These are phyloP conservation scores for Aspergillus quadricinctus DNA, from an alignment of 2,329 filamentous ascomycete genomes.

Conservation along the genomic window DNA sequence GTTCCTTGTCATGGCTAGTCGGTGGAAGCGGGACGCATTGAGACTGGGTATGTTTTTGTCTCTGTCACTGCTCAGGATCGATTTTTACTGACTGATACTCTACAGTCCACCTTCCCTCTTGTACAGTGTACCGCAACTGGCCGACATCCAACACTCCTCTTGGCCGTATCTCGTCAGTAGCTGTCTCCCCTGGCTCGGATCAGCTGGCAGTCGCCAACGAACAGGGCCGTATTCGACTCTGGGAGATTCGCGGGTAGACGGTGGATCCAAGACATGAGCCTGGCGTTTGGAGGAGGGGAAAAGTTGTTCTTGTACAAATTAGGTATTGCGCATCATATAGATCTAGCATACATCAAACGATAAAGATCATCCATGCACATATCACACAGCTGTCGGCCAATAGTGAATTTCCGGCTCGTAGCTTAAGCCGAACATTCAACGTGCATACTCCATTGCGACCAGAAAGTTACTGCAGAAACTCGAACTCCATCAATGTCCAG, in stretches of 20 bases:
- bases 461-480: neutral
- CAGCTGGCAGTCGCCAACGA: constrained; percentile 85
- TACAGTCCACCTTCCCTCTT: constrained; percentile 77
- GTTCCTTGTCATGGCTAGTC: constrained; percentile 78
- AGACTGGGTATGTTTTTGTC: constrained; percentile 51
- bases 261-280: neutral
- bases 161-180: constrained; percentile 72
- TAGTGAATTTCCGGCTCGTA: neutral
- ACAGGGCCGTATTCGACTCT: constrained; percentile 78
- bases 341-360: neutral
- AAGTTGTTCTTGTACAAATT: neutral
- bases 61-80: neutral
- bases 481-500: neutral
- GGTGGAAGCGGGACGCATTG: constrained; percentile 83
- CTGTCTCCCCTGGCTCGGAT: constrained; percentile 62
- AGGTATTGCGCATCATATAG: neutral
- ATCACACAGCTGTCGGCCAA: neutral
- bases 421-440: neutral
- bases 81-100: constrained; percentile 6
- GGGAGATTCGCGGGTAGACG: constrained; percentile 71
- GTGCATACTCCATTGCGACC: neutral
- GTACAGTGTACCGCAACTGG: constrained; percentile 96
- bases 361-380: neutral
- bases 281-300: neutral
- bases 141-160: constrained; percentile 85